A percentile compares a stretch with the other conserved stretches of the same genome.
These are phyloP conservation scores for Sugiyamaella smithiae DNA, from an alignment of 805 yeast genomes.

Conservation along the genomic window DNA sequence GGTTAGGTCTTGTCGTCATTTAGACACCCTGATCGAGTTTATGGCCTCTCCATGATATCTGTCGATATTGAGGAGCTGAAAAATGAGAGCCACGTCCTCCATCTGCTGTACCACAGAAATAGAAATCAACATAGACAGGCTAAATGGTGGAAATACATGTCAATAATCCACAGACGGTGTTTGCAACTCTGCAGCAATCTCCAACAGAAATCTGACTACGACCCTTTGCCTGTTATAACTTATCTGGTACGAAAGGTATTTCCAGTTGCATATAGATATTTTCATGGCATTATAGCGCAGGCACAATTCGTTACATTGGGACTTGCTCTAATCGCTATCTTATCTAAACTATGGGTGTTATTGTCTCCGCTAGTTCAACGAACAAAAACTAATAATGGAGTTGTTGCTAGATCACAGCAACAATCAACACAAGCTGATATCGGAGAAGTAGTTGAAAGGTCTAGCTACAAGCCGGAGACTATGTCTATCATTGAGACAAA, in stretches of 20 bases:
- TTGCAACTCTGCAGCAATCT: slow-evolving; percentile 20
- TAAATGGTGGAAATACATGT: slow-evolving; percentile 73
- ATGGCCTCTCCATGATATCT: background rate
- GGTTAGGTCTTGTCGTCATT: no score
- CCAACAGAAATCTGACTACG: background rate
- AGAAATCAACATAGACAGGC: slow-evolving; percentile 72
- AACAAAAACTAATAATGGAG: background rate
- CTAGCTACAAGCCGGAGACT: no score
- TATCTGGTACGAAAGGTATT: slow-evolving; percentile 40
- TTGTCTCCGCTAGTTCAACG: slow-evolving; percentile 12
- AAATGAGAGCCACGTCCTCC: slow-evolving; percentile 58
- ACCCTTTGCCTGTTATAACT: slow-evolving; percentile 14
- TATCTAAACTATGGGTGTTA: slow-evolving; percentile 44
- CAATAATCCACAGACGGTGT: slow-evolving; percentile 54
- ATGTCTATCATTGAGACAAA: no score
- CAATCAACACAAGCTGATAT: slow-evolving; percentile 21
- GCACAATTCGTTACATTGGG: slow-evolving; percentile 80
- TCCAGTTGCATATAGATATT: slow-evolving; percentile 53
- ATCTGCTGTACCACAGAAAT: slow-evolving; percentile 65
- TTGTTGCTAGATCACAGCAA: no score
- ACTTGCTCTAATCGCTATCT: slow-evolving; percentile 57
- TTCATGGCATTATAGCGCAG: slow-evolving; percentile 63
- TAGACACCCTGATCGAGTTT: no score
- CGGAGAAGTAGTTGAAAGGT: slow-evolving; percentile 25
- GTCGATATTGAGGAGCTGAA: slow-evolving; percentile 24